A percentile compares a stretch with the other conserved stretches of the same genome.
phyloP scores from a whole-genome alignment of 139 green algal species.

The Chlamydomonas schloesseri region DNA sequence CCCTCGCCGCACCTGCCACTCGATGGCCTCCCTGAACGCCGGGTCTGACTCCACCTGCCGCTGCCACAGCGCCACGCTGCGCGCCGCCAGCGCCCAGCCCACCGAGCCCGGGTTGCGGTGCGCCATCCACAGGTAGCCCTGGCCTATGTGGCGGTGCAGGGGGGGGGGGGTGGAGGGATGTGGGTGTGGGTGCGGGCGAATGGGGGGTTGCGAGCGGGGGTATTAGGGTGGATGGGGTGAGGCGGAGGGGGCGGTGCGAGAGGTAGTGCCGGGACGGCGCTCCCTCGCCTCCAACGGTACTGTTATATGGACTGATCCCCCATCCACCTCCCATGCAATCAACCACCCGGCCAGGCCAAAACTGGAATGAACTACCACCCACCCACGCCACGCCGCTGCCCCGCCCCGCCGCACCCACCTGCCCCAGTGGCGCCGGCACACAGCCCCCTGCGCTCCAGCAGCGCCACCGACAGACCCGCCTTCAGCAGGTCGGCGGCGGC shows the following conservation, averaged over 20 bases:
- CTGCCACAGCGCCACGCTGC: slow-evolving; percentile 70
- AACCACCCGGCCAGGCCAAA: too few species aligned
- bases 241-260: too few species aligned
- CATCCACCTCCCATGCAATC: too few species aligned
- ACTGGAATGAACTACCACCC: too few species aligned
- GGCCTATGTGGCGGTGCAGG: slow-evolving; percentile 50
- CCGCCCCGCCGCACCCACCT: slow-evolving; percentile 34
- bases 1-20: slow-evolving; percentile 65
- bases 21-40: slow-evolving; percentile 17
- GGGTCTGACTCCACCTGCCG: slow-evolving; percentile 19
- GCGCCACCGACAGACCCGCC: slow-evolving; percentile 49
- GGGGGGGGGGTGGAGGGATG: neutral
- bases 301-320: too few species aligned
- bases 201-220: too few species aligned
- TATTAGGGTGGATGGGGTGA: neutral
- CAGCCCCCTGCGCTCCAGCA: slow-evolving; percentile 67
- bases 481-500: slow-evolving; percentile 58
- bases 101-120: slow-evolving; percentile 60
- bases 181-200: too few species aligned
- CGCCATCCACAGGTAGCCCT: slow-evolving; percentile 83
- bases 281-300: too few species aligned
- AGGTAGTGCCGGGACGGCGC: too few species aligned
- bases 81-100: slow-evolving; percentile 63
- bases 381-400: too few species aligned
- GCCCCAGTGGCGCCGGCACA: slow-evolving; percentile 74